Base-by-base conservation (phyloP, 139 green algal species). In the Coelastrella sp. region DNA sequence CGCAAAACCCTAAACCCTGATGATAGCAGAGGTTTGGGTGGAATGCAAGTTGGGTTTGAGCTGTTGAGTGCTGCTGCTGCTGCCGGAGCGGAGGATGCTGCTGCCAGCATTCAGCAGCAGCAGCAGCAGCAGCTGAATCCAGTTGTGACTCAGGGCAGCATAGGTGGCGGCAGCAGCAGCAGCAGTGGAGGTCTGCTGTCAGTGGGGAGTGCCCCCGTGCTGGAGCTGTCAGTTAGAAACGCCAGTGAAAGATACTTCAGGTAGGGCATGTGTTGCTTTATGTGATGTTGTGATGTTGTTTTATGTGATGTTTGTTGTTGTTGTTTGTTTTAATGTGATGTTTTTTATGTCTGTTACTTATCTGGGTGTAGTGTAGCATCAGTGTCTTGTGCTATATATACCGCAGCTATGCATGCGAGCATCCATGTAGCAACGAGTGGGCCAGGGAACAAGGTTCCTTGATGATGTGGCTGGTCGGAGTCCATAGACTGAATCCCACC, bases 171-270 rank as follows among this genome's bases (percentile, higher is more conserved):
- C 85, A 75, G 73, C 85, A 75, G 74, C 73, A n/a, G 73, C 85
- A 58, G 76, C 75, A 80, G 86, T 22, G 56, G 86, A 61, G n/a
- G 86, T 32, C 58, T 61, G 17, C 16, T 47, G n/a, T 68, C 56
- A 11, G 64, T 73, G 20, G 64, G 54, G 6, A 79, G 78, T 19
- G 78, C 80, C 32, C 66, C 65, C 32, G 65, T 91, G 64, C 14
- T 91, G 54, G 87, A 91, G 87, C 5, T 87, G 65, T 20, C 10
- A 14, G 87, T 91, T 2, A 23, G 77, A 4, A 91, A 91, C 60
- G 65, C 76, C 5, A 91, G 87, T 80, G 87, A 91, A 6, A 80
- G 87, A 57, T 91, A 91, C 71, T 91, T 91, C 87, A 86, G 86
- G 86, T 80, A 22, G 4, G 22, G 19, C 5, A 47, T 59, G 32